Percentiles rank a stretch among this genome's conserved stretches.
Conservation (phyloP, 2,329 filamentous ascomycete species). For the Corynespora cassiicola region DNA sequence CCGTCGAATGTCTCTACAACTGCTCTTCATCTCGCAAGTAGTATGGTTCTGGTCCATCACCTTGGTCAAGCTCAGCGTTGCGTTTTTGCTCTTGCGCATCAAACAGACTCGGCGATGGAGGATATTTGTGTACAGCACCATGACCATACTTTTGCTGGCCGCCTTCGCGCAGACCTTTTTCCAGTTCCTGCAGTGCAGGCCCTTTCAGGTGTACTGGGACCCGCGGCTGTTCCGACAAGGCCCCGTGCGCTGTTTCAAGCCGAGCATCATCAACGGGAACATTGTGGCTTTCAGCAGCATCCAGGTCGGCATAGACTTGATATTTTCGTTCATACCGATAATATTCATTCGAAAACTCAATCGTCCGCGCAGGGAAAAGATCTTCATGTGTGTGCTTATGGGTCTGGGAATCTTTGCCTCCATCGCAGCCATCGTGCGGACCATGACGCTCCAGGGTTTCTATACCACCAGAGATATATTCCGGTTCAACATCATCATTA, state of each 20-base stretch:
- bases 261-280: slow-evolving; percentile 25
- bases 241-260: slow-evolving; percentile 19
- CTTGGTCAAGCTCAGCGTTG: slow-evolving; percentile 30
- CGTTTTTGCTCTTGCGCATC: slow-evolving; percentile 28
- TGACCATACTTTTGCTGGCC: slow-evolving; percentile 21
- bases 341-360: slow-evolving; percentile 27
- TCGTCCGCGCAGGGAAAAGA: slow-evolving; percentile 27
- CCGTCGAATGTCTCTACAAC: slow-evolving; percentile 20
- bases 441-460: slow-evolving; percentile 21
- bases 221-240: slow-evolving; percentile 15
- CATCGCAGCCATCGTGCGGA: slow-evolving; percentile 27
- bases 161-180: slow-evolving; percentile 25
- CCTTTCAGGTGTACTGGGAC: slow-evolving; percentile 34
- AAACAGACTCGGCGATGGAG: slow-evolving; percentile 25
- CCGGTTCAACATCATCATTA: slow-evolving; percentile 22
- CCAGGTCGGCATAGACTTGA: slow-evolving; percentile 23
- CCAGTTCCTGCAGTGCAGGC: slow-evolving; percentile 33
- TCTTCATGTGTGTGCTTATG: slow-evolving; percentile 29
- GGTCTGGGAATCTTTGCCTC: slow-evolving; percentile 29
- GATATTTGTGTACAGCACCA: slow-evolving; percentile 23
- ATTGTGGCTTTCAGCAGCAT: slow-evolving; percentile 26
- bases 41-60: slow-evolving; percentile 36
- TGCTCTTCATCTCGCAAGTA: slow-evolving; percentile 32
- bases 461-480: slow-evolving; percentile 25
- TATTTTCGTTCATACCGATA: slow-evolving; percentile 28